Evolutionary conservation across 257 asterid genomes (phyloP), one percentile per base, ranked within the genome.

Genomic region (Euphrasia confusa): DNA sequence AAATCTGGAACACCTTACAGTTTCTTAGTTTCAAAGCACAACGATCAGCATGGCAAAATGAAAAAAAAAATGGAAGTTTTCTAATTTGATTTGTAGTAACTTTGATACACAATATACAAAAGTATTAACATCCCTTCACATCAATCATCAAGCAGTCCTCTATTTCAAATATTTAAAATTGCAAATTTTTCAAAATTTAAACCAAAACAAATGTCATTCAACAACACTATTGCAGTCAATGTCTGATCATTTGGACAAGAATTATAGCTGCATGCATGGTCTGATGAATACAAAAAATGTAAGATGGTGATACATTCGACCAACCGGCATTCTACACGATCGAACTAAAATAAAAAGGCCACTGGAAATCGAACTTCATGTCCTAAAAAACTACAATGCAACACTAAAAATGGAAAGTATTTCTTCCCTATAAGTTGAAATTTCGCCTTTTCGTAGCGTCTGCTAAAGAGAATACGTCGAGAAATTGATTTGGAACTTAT

Each of bases 281-380:
- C 14, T 14, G 32, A 39, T 42, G 27, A 54, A 64, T 56, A 32
- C 26, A 60, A 68, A 35, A 60, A 49, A 49, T 27, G 35, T 11
- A 57, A 66, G 57, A 60, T 28, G 63, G 58, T 4, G 24, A 54
- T 52, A 35, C 60, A 49, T 52, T 64, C 45, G 21, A 21, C n/a
- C 10, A 24, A 5, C 66, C 42, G 7, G 12, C 63, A 40, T 54
- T 58, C 35, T 67, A 58, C 60, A 67, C 45, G 2, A 28, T 58
- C 5, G 15, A 45, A 45, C 5, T 13, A n/a, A 12, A n/a, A 17
- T 60, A 49, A 68, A 35, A 21, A 50, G 59, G 44, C 27, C 44
- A 49, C 54, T 12, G 30, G 30, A 54, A 28, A 49, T 62, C 58
- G 65, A 67, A 47, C 68, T 53, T 44, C 71, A 65, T 52, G 45